These are phyloP conservation scores for Tolypocladium guangdongense DNA, from an alignment of 2,329 filamentous ascomycete genomes.

Conservation along the genomic window DNA sequence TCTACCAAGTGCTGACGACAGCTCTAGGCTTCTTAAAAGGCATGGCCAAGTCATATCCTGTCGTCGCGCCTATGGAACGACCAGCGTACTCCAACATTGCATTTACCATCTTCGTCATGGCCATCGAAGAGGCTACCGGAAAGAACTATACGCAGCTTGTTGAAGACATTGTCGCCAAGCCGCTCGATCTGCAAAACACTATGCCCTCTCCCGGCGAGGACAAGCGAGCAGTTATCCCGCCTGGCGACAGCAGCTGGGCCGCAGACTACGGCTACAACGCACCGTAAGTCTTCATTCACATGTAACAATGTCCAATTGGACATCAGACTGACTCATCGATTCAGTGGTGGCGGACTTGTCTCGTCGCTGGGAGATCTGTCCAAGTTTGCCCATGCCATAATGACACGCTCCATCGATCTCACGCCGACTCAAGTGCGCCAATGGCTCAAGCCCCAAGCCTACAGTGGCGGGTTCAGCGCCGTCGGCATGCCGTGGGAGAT, in stretches of 20 bases:
- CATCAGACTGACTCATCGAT: background rate
- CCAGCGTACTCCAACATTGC: slow-evolving; percentile 31
- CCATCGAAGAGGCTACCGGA: slow-evolving; percentile 17
- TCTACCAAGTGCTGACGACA: background rate
- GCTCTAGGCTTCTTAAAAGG: slow-evolving; percentile 19
- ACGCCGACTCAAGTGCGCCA: slow-evolving; percentile 12
- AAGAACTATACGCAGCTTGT: slow-evolving; percentile 18
- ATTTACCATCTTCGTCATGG: slow-evolving; percentile 24
- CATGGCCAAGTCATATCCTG: slow-evolving; percentile 17
- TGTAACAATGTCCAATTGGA: too few species aligned
- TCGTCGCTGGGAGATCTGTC: slow-evolving; percentile 22
- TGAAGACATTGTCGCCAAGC: slow-evolving; percentile 7
- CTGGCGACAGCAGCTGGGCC: slow-evolving; percentile 21
- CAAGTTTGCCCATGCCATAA: slow-evolving; percentile 15
- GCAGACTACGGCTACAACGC: slow-evolving; percentile 20
- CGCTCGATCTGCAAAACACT: slow-evolving; percentile 9
- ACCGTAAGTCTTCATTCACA: slow-evolving; percentile 14
- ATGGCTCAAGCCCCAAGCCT: slow-evolving; percentile 24
- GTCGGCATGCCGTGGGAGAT: slow-evolving; percentile 29
- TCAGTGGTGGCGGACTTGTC: slow-evolving; percentile 22
- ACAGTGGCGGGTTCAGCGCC: slow-evolving; percentile 17
- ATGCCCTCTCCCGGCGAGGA: slow-evolving; percentile 18
- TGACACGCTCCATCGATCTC: slow-evolving; percentile 15
- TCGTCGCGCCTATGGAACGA: slow-evolving; percentile 17
- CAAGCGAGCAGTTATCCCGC: slow-evolving; percentile 20